A percentile compares a stretch with the other conserved stretches of the same genome.
phyloP scores from a whole-genome alignment of 2,329 filamentous ascomycete genomes.

The Calonectria multiphialidica region DNA sequence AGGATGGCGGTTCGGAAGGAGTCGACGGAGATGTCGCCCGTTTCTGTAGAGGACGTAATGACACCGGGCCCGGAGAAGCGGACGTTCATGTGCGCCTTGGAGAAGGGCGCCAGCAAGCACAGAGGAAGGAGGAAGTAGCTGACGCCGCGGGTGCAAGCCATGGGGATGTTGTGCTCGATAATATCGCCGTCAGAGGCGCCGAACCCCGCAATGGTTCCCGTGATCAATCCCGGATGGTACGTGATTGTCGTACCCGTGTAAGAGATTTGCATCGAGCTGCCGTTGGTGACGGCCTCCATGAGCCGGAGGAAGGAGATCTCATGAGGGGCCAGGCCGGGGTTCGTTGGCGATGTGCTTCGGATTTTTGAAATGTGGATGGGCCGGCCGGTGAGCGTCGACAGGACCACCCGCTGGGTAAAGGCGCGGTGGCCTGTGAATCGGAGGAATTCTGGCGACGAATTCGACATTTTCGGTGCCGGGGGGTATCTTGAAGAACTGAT shows the following conservation, averaged over 20 bases:
- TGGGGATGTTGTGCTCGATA: slow-evolving; percentile 83
- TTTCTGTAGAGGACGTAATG: slow-evolving; percentile 87
- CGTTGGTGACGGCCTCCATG: slow-evolving; percentile 94
- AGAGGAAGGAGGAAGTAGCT: slow-evolving; percentile 94
- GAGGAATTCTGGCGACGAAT: slow-evolving; percentile 66
- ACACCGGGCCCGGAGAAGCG: slow-evolving; percentile 91
- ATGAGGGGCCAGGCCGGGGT: slow-evolving; percentile 89
- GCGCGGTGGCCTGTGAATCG: slow-evolving; percentile 88
- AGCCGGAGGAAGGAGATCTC: slow-evolving; percentile 97
- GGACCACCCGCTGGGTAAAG: slow-evolving; percentile 85
- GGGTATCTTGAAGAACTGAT: slow-evolving; percentile 37
- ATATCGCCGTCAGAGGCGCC: slow-evolving; percentile 80
- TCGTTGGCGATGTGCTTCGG: slow-evolving; percentile 85
- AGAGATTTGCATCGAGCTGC: slow-evolving; percentile 93
- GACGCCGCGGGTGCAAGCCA: slow-evolving; percentile 82
- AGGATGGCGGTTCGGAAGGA: slow-evolving; percentile 93
- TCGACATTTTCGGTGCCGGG: slow-evolving; percentile 53
- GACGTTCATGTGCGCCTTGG: slow-evolving; percentile 91
- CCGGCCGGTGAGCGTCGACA: slow-evolving; percentile 91
- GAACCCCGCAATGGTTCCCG: slow-evolving; percentile 81
- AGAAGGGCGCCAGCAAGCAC: slow-evolving; percentile 91
- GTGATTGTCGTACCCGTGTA: slow-evolving; percentile 95
- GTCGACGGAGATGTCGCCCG: slow-evolving; percentile 91
- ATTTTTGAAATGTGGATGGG: slow-evolving; percentile 95
- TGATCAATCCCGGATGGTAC: slow-evolving; percentile 93